phyloP scores from a whole-genome alignment of 495 filamentous ascomycete genomes.

The Tuber magnatum region DNA sequence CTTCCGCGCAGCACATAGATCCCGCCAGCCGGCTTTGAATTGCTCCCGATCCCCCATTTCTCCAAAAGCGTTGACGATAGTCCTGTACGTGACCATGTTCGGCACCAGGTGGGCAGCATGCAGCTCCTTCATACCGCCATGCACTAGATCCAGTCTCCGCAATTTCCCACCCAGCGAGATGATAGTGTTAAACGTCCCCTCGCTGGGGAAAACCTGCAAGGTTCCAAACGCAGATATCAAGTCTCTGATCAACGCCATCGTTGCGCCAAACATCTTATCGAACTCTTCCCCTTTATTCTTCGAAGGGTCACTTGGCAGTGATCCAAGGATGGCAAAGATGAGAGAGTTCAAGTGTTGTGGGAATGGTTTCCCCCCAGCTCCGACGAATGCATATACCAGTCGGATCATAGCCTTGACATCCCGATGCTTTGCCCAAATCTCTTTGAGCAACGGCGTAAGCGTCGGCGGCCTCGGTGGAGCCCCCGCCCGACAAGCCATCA shows the following conservation, averaged over 20 bases:
- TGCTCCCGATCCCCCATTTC: constrained; percentile 33
- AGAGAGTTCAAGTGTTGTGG: constrained; percentile 39
- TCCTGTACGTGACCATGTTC: constrained; percentile 41
- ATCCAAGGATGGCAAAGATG: constrained; percentile 30
- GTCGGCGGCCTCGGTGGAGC: constrained; percentile 34
- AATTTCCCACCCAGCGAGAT: constrained; percentile 42
- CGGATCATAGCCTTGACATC: constrained; percentile 40
- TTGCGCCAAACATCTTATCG: constrained; percentile 14
- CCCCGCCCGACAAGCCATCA: constrained; percentile 47
- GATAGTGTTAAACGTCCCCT: constrained; percentile 43
- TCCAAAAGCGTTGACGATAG: constrained; percentile 42
- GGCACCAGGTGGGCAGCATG: constrained; percentile 32
- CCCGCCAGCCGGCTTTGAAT: constrained; percentile 34
- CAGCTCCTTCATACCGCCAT: constrained; percentile 37
- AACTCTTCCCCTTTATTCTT: constrained; percentile 9
- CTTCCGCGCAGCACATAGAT: constrained; percentile 14
- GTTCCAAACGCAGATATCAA: constrained; percentile 34
- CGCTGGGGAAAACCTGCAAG: constrained; percentile 25
- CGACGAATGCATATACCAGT: constrained; percentile 41
- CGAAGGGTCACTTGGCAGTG: constrained; percentile 14
- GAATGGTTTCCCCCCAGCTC: constrained; percentile 41
- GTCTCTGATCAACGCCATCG: constrained; percentile 26
- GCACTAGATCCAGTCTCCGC: constrained; percentile 36
- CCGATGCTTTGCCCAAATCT: constrained; percentile 23
- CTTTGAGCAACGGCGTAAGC: constrained; percentile 35